phyloP scores from a whole-genome alignment of 768 basidiomycete genomes.

The Amanita pseudoporphyria region DNA sequence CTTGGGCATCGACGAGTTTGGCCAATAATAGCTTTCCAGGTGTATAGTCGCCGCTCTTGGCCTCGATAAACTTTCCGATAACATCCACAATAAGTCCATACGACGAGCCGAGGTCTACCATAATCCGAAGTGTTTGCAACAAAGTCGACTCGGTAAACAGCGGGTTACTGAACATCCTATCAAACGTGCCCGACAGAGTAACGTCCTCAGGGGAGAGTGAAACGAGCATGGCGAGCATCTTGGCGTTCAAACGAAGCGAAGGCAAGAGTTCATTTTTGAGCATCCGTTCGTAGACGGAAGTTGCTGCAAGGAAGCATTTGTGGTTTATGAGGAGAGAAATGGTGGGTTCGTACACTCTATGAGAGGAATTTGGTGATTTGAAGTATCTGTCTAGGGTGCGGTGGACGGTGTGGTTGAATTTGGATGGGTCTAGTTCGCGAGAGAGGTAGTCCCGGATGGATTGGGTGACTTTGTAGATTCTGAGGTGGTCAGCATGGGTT shows the following conservation, averaged over 20 bases:
- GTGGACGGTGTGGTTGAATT: not conserved
- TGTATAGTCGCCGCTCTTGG: constrained; percentile 13
- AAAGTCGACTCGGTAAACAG: constrained; percentile 21
- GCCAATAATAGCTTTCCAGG: constrained; percentile 25
- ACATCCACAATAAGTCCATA: constrained; percentile 12
- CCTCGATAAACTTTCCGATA: constrained; percentile 15
- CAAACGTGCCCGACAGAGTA: constrained; percentile 11
- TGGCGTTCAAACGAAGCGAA: constrained; percentile 26
- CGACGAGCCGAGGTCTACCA: constrained; percentile 12
- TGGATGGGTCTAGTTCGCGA: not conserved
- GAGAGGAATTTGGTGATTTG: not conserved
- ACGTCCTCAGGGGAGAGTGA: constrained; percentile 14
- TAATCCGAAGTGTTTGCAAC: constrained; percentile 16
- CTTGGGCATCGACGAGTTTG: constrained; percentile 27
- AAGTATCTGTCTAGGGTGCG: not conserved
- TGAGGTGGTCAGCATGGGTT: not conserved
- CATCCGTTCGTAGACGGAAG: constrained; percentile 33
- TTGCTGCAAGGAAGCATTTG: constrained; percentile 27
- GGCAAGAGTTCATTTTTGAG: constrained; percentile 27
- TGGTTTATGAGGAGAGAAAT: constrained; percentile 32
- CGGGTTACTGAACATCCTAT: constrained; percentile 14
- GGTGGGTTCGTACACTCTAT: constrained; percentile 23
- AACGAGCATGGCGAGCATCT: constrained; percentile 27
- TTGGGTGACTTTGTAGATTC: not conserved
- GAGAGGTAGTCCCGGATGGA: not conserved